Evolutionary conservation across 2,329 filamentous ascomycete species (phyloP).

Genomic region (Madurella fahalii): DNA sequence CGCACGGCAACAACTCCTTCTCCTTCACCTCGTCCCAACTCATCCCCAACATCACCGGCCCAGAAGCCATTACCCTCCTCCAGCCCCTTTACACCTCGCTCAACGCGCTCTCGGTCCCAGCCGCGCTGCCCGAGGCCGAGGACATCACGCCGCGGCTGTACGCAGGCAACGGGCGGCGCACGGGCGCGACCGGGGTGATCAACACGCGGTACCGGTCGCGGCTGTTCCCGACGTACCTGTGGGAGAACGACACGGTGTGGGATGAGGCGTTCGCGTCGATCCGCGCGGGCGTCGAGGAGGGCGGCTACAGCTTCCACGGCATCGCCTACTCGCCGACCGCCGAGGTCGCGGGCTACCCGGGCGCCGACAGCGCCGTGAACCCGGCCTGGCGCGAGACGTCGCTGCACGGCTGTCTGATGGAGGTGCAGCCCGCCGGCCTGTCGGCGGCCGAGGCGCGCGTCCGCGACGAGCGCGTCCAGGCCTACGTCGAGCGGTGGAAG

Average conservation of each 20-base stretch:
- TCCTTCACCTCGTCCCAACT: slow-evolving; percentile 23
- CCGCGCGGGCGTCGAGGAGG: slow-evolving; percentile 23
- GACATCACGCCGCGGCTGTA: slow-evolving; percentile 12
- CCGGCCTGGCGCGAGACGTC: slow-evolving; percentile 26
- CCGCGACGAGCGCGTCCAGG: slow-evolving; percentile 11
- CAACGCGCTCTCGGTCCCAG: slow-evolving; percentile 29
- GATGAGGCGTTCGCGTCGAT: slow-evolving; percentile 22
- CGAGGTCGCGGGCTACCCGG: slow-evolving; percentile 23
- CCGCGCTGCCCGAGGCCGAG: slow-evolving; percentile 12
- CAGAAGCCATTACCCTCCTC: slow-evolving; percentile 29
- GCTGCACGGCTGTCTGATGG: slow-evolving; percentile 21
- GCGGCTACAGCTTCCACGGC: slow-evolving; percentile 29
- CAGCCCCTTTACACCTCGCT: slow-evolving; percentile 32
- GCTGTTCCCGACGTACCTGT: slow-evolving; percentile 26
- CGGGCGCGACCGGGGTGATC: slow-evolving; percentile 17
- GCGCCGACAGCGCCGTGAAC: slow-evolving; percentile 25
- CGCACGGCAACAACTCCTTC: slow-evolving; percentile 25
- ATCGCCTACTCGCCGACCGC: slow-evolving; percentile 22
- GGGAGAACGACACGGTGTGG: slow-evolving; percentile 19
- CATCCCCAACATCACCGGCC: slow-evolving; percentile 29
- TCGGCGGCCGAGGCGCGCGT: slow-evolving; percentile 12
- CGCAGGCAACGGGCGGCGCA: slow-evolving; percentile 16
- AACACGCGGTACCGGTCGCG: slow-evolving; percentile 28
- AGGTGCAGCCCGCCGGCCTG: slow-evolving; percentile 15
- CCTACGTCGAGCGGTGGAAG: slow-evolving; percentile 15